Evolutionary conservation across 2,329 filamentous ascomycete genomes (phyloP), one percentile per base, ranked within the genome.

Genomic region (Colletotrichum ledebouriae): DNA sequence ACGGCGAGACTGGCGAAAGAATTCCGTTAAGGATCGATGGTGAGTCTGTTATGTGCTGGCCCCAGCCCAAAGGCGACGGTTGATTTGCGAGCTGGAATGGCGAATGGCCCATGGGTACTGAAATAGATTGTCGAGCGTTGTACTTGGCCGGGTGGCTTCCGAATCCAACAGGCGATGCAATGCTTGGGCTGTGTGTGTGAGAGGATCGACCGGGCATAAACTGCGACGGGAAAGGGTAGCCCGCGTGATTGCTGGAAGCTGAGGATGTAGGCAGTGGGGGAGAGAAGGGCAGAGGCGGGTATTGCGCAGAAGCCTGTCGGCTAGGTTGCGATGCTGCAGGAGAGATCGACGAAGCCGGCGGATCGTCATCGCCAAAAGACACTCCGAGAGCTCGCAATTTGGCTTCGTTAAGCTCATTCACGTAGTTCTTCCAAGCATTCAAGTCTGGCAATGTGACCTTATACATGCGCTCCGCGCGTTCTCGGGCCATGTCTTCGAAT

Each of bases 381-480:
- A 98, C 96, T 71, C 96, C 96, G 63, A 99, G 85, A 58, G 95
- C 94, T 70, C 94, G 90, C 59, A 99, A 85, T 81, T 98, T 99
- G 69, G 95, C 94, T 81, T 99, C 96, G 73, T 93, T 90, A 41
- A 98, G 83, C 72, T 92, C 90, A 62, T 92, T 87, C 67, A 94
- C 92, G 78, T 98, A 97, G 29, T 89, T 84, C 75, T 93, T 91
- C 87, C 87, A 89, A 1, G 86, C 85, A 76, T 90, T 89, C 70
- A 91, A 80, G 74, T 93, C 91, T 2, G 93, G 92, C 68, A 96
- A 84, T 25, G 85, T 85, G 41, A 96, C 90, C 61, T 83, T 84
- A 75, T 84, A 91, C n/a, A 78, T 78, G 5, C 81, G 79, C 52
- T 84, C 76, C 15, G 82, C 78, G 53, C 87, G 84, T 73, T 92